Evolutionary conservation across 176 grass and related monocot species (phyloP).

Genomic region (Musa itinerans): DNA sequence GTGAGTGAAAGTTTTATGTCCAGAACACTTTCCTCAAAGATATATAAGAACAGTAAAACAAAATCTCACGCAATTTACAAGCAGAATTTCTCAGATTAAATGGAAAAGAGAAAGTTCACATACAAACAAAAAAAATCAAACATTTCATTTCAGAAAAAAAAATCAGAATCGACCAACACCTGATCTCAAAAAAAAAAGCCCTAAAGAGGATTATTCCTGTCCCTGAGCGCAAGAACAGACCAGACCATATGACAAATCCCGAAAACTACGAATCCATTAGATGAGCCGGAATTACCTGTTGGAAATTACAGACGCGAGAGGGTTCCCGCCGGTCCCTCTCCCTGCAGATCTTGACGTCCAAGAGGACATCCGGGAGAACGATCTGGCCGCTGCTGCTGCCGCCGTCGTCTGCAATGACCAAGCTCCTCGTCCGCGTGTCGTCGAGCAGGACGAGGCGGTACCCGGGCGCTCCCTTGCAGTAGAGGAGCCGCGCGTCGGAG

Average conservation of each 20-base stretch:
- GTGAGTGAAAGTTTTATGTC: neutral
- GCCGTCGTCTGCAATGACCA: conserved; percentile 7
- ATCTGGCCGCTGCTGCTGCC: neutral
- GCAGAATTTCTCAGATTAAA: neutral
- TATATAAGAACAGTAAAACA: neutral
- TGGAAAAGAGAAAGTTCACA: neutral
- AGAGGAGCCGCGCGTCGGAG: conserved; percentile 21
- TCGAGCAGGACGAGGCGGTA: conserved; percentile 16
- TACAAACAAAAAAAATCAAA: neutral
- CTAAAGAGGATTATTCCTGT: neutral
- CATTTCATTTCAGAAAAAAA: neutral
- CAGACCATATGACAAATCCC: neutral
- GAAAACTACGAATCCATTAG: too few relatives aligned
- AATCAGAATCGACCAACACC: conserved; percentile 6
- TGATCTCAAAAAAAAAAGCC: neutral
- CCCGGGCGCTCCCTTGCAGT: conserved; percentile 20
- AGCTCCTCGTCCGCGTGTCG: neutral
- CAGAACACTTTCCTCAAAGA: neutral
- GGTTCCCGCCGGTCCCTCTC: conserved; percentile 26
- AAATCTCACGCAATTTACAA: neutral
- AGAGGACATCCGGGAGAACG: conserved; percentile 43
- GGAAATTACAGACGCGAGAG: conserved; percentile 55
- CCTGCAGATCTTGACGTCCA: conserved; percentile 41
- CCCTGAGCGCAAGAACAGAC: neutral
- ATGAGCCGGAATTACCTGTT: conserved; percentile 26